A percentile compares a stretch with the other conserved stretches of the same genome.
Evolutionary conservation across 495 filamentous ascomycete species (phyloP).

Genomic region (Bathelium albidoporum): DNA sequence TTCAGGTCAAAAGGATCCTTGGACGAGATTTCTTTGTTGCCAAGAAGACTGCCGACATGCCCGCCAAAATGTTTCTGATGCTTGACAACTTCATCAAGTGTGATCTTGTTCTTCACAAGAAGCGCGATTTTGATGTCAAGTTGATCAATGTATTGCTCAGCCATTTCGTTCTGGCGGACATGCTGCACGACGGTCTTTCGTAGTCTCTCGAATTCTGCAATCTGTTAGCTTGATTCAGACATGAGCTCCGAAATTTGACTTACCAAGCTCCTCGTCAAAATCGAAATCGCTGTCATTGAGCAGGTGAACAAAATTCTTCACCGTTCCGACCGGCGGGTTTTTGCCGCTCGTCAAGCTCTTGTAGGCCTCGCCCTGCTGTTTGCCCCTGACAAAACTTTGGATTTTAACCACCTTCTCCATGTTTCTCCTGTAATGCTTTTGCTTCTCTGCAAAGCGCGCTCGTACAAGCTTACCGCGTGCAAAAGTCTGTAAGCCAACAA

Average conservation of each 20-base stretch:
- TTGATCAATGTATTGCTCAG: slow-evolving; percentile 95
- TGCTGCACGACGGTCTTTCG: slow-evolving; percentile 93
- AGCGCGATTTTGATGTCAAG: slow-evolving; percentile 98
- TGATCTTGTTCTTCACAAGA: slow-evolving; percentile 98
- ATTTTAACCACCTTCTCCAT: slow-evolving; percentile 99
- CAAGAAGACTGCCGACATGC: slow-evolving; percentile 73
- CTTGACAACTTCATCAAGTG: slow-evolving; percentile 91
- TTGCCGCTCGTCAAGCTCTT: slow-evolving; percentile 93
- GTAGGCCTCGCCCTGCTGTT: slow-evolving; percentile 94
- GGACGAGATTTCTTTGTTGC: slow-evolving; percentile 77
- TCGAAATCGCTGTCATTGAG: slow-evolving; percentile 98
- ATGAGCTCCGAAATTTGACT: slow-evolving; percentile 5
- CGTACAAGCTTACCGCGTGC: slow-evolving; percentile 66
- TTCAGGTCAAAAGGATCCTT: slow-evolving; percentile 93
- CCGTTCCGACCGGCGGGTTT: slow-evolving; percentile 89
- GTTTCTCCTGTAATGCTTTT: slow-evolving; percentile 81
- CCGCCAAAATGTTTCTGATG: slow-evolving; percentile 96
- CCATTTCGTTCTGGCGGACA: slow-evolving; percentile 90
- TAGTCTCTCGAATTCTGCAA: slow-evolving; percentile 71
- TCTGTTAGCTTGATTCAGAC: slow-evolving; percentile 8
- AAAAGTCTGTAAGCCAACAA: slow-evolving; percentile 65
- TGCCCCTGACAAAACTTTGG: slow-evolving; percentile 87
- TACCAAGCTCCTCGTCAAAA: slow-evolving; percentile 85
- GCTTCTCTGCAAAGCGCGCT: slow-evolving; percentile 67
- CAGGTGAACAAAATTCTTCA: slow-evolving; percentile 95